Percentiles rank a stretch among this genome's conserved stretches.
Conservation (phyloP, 495 filamentous ascomycete genomes). For the Podospora conica region DNA sequence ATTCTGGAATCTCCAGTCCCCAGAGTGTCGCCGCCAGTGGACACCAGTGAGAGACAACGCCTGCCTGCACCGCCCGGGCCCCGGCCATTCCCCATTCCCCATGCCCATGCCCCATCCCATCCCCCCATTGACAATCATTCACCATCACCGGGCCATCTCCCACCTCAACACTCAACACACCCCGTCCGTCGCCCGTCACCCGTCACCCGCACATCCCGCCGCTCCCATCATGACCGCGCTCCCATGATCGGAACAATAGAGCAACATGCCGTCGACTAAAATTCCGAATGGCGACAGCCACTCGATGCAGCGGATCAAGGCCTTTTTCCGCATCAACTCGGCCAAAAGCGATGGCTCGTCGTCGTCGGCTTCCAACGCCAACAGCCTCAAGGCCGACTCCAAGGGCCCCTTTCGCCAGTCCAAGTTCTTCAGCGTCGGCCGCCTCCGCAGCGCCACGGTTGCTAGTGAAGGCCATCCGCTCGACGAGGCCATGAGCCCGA, state of each 20-base stretch:
- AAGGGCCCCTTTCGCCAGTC: slow-evolving; percentile 75
- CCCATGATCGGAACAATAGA: slow-evolving; percentile 22
- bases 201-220: not conserved
- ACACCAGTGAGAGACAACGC: not conserved
- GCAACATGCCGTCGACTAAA: slow-evolving; percentile 35
- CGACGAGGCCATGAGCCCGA: slow-evolving; percentile 84
- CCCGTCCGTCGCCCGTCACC: slow-evolving; percentile 1
- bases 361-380: slow-evolving; percentile 14
- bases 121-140: not conserved
- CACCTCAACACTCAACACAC: too few species aligned
- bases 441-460: slow-evolving; percentile 76
- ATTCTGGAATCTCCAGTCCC: not conserved
- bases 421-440: slow-evolving; percentile 72
- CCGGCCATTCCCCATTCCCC: not conserved
- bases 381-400: slow-evolving; percentile 40
- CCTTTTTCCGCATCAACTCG: slow-evolving; percentile 92
- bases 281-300: slow-evolving; percentile 49
- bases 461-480: slow-evolving; percentile 89
- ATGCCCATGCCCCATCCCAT: too few species aligned
- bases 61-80: not conserved
- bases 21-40: slow-evolving; percentile 1
- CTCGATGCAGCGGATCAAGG: slow-evolving; percentile 85
- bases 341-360: slow-evolving; percentile 32
- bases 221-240: slow-evolving; percentile 26
- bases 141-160: too few species aligned